Base-by-base conservation (phyloP, 805 yeast genomes). In the Candida krabiensis region DNA sequence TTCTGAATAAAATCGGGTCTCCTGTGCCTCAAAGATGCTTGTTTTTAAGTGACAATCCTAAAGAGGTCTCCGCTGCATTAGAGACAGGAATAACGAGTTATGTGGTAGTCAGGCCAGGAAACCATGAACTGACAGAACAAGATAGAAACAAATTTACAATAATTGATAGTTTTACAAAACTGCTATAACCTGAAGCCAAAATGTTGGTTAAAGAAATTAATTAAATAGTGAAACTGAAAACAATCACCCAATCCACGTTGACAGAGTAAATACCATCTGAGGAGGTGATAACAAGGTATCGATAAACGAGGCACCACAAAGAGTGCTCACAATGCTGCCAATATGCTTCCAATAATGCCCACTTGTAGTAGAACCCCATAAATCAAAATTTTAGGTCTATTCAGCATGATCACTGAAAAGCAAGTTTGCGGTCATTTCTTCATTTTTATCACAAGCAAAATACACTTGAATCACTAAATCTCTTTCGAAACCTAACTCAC, bases 361-460 rank as follows among this genome's bases (percentile, higher is more conserved):
- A n/a, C n/a, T n/a, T n/a, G n/a, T n/a, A n/a, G n/a, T n/a, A n/a
- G n/a, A n/a, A n/a, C n/a, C n/a, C n/a, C n/a, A n/a, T n/a, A n/a
- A n/a, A n/a, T n/a, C n/a, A n/a, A 21, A 21, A 8, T 21, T 8
- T 21, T 7, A 21, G 24, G 7, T 21, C 24, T 43, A 54, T 26
- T 60, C 65, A 35, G 66, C 64, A 41, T 75, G 77, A 44, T 76
- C 83, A 56, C 73, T 75, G 56, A 93, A 86, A 52, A 93, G 71
- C 57, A 88, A 78, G 67, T 93, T 93, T 16, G 98, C 99, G 29
- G 99, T 89, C 55, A 87, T 77, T 69, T 91, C 96, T 69, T 93
- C 99, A 65, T 93, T 88, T 68, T 89, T 91, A 57, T 93, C 99
- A 65, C 99, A 93, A 28, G 98, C 98, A 74, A 93, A 82, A 68